Evolutionary conservation across 1,284 basidiomycete species (phyloP).

Genomic region (Porodaedalea pini): DNA sequence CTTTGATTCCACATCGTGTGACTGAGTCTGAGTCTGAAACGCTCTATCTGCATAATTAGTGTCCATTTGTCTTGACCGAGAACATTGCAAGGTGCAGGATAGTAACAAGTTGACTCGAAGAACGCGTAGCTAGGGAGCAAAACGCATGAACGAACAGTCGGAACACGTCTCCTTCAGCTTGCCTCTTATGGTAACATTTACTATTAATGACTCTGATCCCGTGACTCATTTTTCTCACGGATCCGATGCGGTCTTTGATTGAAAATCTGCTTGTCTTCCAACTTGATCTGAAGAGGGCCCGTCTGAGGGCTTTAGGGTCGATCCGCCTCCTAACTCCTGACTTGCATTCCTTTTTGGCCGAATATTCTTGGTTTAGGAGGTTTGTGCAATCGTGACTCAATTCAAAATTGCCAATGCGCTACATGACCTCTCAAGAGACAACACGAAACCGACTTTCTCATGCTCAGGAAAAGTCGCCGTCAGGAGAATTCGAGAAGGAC

Average conservation of each 20-base stretch:
- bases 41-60: background rate
- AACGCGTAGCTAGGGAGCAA: background rate
- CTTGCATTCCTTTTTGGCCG: background rate
- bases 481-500: no score
- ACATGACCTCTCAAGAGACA: no score
- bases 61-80: slow-evolving; percentile 15
- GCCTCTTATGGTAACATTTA: background rate
- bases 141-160: no score
- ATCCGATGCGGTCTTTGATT: background rate
- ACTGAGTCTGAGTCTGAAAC: background rate
- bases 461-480: no score
- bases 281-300: no score
- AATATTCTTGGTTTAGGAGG: background rate
- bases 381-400: background rate
- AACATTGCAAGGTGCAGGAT: slow-evolving; percentile 11
- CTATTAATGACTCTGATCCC: background rate
- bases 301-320: background rate
- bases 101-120: background rate
- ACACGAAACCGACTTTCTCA: no score
- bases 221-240: background rate
- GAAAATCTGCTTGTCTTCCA: background rate
- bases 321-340: background rate
- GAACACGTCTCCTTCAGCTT: background rate
- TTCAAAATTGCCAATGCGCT: no score
- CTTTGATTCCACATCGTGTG: slow-evolving; percentile 10